Evolutionary conservation across 2,329 filamentous ascomycete genomes (phyloP), one percentile per base, ranked within the genome.

Genomic region (Alternaria brassicae): DNA sequence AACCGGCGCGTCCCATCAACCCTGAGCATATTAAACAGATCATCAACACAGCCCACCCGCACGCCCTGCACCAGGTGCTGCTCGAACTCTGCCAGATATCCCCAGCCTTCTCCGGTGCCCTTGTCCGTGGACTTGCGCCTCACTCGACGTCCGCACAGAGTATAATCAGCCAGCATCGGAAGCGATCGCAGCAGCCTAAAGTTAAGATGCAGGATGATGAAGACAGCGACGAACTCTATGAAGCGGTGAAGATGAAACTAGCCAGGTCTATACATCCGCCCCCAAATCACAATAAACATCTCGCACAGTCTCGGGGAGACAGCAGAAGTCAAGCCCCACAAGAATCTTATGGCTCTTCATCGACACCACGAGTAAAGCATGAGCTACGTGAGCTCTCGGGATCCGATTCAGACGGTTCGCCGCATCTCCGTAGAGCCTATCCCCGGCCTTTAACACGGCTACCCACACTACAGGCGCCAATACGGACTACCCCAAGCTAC

Each of bases 111-210:
- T 71, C 69, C 32, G 72, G 74, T 6, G 75, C 75, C 8, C 58
- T 76, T 17, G 71, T 63, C 23, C 71, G 75, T 28, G 73, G 72
- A n/a, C 66, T 77, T 21, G 68, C 68, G n/a, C 70, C 66, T 17
- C 60, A 73, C 39, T 76, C 75, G 12, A 57, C 63, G 2, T 72
- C 63, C 56, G 75, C 74, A 3, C 68, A 69, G 36, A 34, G 47
- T 4, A 56, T 68, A n/a, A 61, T 68, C 8, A 58, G 58, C 9
- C 49, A 55, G 25, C 65, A 60, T 51, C 53, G 44, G 37, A 37
- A 37, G 15, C 50, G 47, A 30, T 44, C 47, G 21, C 57, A 52
- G 8, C 44, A 21, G 32, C 40, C 54, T 12, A 37, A 21, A n/a
- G 42, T 48, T 17, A 21, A 27, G n/a, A 17, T 17, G 19, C 15